phyloP scores from a whole-genome alignment of 306 rosid genomes.

The Prunus mongolica region DNA sequence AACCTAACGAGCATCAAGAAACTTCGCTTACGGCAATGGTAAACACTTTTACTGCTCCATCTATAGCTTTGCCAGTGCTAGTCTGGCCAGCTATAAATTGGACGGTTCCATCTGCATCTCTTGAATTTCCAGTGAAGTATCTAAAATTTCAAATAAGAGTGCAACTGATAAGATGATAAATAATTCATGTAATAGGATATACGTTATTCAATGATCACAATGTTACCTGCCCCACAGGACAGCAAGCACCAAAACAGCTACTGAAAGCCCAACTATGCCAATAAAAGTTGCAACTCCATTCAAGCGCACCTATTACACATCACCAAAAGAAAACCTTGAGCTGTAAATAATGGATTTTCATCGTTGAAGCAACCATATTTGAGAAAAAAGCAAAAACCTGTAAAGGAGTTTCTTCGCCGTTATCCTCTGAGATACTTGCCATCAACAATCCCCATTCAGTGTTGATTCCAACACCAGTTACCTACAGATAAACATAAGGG shows the following conservation, averaged over 20 bases:
- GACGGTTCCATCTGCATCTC: conserved; percentile 36
- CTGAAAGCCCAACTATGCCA: conserved; percentile 89
- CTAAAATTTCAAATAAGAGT: conserved; percentile 41
- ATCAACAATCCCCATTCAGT: conserved; percentile 99
- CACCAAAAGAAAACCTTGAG: conserved; percentile 22
- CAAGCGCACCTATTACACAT: conserved; percentile 76
- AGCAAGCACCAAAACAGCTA: conserved; percentile 73
- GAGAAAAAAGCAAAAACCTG: conserved; percentile 54
- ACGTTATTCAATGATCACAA: conserved; percentile 7
- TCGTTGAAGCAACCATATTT: conserved; percentile 21
- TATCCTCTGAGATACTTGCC: conserved; percentile 98
- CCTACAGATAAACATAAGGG: conserved; percentile 45
- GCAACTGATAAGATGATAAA: conserved; percentile 19
- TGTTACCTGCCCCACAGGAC: conserved; percentile 79
- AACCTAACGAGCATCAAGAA: conserved; percentile 17
- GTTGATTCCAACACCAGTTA: conserved; percentile 94
- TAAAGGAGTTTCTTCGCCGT: conserved; percentile 95
- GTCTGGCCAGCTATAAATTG: conserved; percentile 56
- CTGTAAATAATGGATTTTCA: conserved; percentile 7
- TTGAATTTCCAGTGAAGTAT: conserved; percentile 72
- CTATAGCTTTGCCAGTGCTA: conserved; percentile 43
- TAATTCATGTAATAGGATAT: conserved; percentile 3
- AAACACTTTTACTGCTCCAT: conserved; percentile 72
- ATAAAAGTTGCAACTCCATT: conserved; percentile 98
- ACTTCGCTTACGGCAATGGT: conserved; percentile 84